Evolutionary conservation across 805 yeast genomes (phyloP), one percentile per base, ranked within the genome.

Genomic region (Starmerella gropengiesseri): DNA sequence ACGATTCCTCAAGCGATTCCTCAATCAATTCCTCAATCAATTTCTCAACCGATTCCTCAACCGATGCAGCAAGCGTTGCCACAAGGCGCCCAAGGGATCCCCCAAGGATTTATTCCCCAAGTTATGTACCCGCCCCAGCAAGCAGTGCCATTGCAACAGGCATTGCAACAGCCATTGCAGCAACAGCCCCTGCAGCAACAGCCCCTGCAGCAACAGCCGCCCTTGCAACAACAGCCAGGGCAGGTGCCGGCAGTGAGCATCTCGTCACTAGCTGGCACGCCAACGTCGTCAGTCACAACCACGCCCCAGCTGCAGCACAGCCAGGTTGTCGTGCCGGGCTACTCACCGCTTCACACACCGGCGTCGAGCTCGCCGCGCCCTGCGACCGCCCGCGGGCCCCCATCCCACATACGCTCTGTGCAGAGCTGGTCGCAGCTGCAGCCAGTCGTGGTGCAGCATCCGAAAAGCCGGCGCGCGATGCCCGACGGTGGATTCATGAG

Each of bases 401-500:
- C 37, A 19, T 48, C 52, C 8, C 39, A 44, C 14, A 39, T 51
- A 25, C 38, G 46, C 12, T 42, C 33, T 29, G 46, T 51, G 14
- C 44, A 41, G 22, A 36, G 46, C 45, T 37, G 46, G 43, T 39
- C 50, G 14, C 62, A 64, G 52, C 52, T 62, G 52, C 48, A 60
- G 46, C 61, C 65, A 20, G 45, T 55, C 22, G 45, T 56, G 28
- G 47, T 53, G 29, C 36, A 48, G 21, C 52, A 50, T 30, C 58
- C 66, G n/a, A 53, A 60, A 48, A 49, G 50, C 39, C 53, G 66
- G 9, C 47, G 66, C 2, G 64, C 64, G 5, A 42, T 55, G 30
- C 64, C 65, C 7, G 65, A 62, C 21, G 65, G 65, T 18, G 65
- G 64, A n/a, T 60, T 53, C 41, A 45, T 60, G 49, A 55, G 62